Base-by-base conservation (phyloP, 1,284 basidiomycete genomes). In the Cryptococcus floricola region DNA sequence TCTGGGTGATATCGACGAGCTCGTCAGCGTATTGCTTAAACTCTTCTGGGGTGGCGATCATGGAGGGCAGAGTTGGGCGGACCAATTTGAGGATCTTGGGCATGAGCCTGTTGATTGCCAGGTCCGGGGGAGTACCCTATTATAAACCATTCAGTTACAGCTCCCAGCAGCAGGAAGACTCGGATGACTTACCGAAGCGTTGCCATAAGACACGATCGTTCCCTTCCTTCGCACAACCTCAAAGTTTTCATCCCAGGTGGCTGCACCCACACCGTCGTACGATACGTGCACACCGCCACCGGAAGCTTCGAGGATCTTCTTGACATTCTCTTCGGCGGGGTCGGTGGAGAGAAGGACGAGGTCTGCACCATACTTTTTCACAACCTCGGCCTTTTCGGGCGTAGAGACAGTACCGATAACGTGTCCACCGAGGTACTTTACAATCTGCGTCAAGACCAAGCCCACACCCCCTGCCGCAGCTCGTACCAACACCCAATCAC, bases 321-420 rank as follows among this genome's bases (percentile, higher is more conserved):
- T 66, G 34, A 79, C 70, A 59, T 77, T 73, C 61, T 89, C 86
- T 47, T 81, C 78, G 8, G 66, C 65, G 39, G 65, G 52, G 39
- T 73, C 66, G 44, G 83, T 83, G 73, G 95, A 92, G 50, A 92
- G 73, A 59, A 98, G 87, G 44, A 96, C 88, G 70, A 94, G 85
- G 69, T 90, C 84, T 0, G 92, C 91, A 14, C 95, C 95, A 63
- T 88, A 81, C 48, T 80, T 77, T 64, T 84, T 86, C 9, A 91
- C 94, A n/a, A 94, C 71, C 50, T 84, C 82, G 4, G 90, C 91
- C 74, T 98, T 98, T 67, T 85, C 89, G 23, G 78, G 73, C 0
- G 87, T 89, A 2, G 91, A 95, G 1, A 89, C 91, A n/a, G 93
- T 97, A 2, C 91, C 95, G 65, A 98, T 96, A 25, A 97, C 91